Evolutionary conservation across 1,284 basidiomycete genomes (phyloP).

Genomic region (Ganoderma lingzhi): DNA sequence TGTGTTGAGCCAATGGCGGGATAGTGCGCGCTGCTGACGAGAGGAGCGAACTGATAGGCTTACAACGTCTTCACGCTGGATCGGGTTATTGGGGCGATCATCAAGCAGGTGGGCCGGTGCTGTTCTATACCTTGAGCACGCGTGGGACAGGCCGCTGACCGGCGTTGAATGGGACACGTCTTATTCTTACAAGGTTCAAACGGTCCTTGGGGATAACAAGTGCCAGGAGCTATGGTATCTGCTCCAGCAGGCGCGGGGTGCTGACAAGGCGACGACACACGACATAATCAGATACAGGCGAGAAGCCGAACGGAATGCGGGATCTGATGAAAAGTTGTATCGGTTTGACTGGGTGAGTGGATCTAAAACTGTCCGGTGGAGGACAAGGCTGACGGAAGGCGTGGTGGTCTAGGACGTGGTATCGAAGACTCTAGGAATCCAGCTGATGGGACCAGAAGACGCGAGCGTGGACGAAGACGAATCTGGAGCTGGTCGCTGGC

Average conservation of each 20-base stretch:
- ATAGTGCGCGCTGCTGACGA: conserved; percentile 21
- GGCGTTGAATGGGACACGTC: conserved; percentile 10
- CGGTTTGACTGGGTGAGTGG: conserved; percentile 88
- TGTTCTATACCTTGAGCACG: conserved; percentile 11
- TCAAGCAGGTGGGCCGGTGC: conserved; percentile 78
- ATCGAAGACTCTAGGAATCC: conserved; percentile 73
- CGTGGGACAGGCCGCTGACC: conserved; percentile 13
- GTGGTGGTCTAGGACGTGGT: conserved; percentile 60
- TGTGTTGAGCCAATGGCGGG: conserved; percentile 9
- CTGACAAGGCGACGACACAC: conserved; percentile 60
- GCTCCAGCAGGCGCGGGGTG: conserved; percentile 60
- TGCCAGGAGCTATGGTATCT: conserved; percentile 78
- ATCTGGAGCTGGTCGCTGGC: conserved; percentile 68
- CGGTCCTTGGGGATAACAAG: conserved; percentile 77
- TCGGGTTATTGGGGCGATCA: conserved; percentile 86
- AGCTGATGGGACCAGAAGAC: conserved; percentile 84
- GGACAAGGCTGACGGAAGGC: conserved; percentile 19
- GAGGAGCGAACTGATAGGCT: conserved; percentile 53
- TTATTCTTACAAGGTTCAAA: conserved; percentile 72
- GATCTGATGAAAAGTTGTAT: conserved; percentile 91
- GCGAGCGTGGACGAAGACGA: conserved; percentile 70
- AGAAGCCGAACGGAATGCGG: conserved; percentile 88
- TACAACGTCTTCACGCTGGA: conserved; percentile 93
- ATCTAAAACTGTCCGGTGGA: not conserved
- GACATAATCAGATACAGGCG: conserved; percentile 92